A percentile compares a stretch with the other conserved stretches of the same genome.
Conservation (phyloP, 768 basidiomycete species). For the Rhodotorula paludigena region DNA sequence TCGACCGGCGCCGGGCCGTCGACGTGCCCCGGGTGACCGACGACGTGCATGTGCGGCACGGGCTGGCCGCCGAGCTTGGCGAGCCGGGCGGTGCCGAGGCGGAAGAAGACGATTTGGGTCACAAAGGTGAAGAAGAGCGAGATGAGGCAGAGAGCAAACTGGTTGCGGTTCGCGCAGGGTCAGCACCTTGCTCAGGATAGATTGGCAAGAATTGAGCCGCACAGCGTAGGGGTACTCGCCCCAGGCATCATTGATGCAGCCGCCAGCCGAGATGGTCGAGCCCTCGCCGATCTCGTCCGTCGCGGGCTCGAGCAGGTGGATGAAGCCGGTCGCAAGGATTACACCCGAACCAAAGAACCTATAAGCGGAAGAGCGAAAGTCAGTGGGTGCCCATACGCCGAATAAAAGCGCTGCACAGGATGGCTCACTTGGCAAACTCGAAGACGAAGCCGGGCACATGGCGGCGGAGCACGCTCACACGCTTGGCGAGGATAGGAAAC, state of each 20-base stretch:
- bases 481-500: slow-evolving; percentile 42
- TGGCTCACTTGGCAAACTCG: slow-evolving; percentile 42
- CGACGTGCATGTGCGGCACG: slow-evolving; percentile 24
- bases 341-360: slow-evolving; percentile 34
- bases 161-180: background rate
- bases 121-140: slow-evolving; percentile 42
- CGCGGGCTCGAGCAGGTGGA: slow-evolving; percentile 42
- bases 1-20: too few relatives aligned
- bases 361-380: background rate
- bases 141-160: slow-evolving; percentile 42
- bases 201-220: background rate
- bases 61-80: slow-evolving; percentile 33
- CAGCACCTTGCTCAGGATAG: background rate
- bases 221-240: slow-evolving; percentile 43
- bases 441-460: slow-evolving; percentile 39
- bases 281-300: slow-evolving; percentile 29
- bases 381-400: background rate
- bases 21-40: slow-evolving; percentile 18
- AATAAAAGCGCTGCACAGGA: too few relatives aligned
- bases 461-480: slow-evolving; percentile 27
- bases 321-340: slow-evolving; percentile 32
- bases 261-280: slow-evolving; percentile 28
- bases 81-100: slow-evolving; percentile 38
- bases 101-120: slow-evolving; percentile 40
- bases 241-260: slow-evolving; percentile 43